These are phyloP conservation scores for Eucalyptus guilfoylei DNA, from an alignment of 345 rosid genomes.

Conservation along the genomic window DNA sequence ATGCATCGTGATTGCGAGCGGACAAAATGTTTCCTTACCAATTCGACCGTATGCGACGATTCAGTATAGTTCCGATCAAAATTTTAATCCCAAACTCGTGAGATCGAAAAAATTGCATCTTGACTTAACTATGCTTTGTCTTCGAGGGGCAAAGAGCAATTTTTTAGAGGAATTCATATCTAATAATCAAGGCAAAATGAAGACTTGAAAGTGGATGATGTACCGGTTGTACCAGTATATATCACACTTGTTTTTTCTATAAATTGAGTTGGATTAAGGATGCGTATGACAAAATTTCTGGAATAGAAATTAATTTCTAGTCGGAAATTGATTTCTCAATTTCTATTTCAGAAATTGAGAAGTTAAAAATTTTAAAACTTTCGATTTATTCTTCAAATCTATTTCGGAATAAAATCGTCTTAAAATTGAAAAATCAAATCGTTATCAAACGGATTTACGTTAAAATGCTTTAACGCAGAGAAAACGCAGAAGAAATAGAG, in stretches of 20 bases:
- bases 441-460: too few species aligned
- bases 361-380: too few species aligned
- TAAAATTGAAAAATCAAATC: too few species aligned
- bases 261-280: background rate
- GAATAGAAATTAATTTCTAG: too few species aligned
- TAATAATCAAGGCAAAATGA: background rate
- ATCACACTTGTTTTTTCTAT: rapidly evolving
- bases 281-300: too few species aligned
- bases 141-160: background rate
- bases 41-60: rapidly evolving
- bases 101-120: background rate
- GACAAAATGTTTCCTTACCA: rapidly evolving
- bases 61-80: background rate
- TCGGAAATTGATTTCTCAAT: too few species aligned
- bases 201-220: background rate
- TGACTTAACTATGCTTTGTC: too few species aligned
- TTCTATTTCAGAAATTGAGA: too few species aligned
- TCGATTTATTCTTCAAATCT: too few species aligned
- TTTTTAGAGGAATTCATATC: background rate
- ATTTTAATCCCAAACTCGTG: background rate
- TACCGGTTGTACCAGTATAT: rapidly evolving
- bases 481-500: too few species aligned
- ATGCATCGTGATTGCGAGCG: background rate
- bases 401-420: too few species aligned
- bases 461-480: too few species aligned